Evolutionary conservation across 345 rosid genomes (phyloP).

Genomic region (Eucalyptus curtisii): DNA sequence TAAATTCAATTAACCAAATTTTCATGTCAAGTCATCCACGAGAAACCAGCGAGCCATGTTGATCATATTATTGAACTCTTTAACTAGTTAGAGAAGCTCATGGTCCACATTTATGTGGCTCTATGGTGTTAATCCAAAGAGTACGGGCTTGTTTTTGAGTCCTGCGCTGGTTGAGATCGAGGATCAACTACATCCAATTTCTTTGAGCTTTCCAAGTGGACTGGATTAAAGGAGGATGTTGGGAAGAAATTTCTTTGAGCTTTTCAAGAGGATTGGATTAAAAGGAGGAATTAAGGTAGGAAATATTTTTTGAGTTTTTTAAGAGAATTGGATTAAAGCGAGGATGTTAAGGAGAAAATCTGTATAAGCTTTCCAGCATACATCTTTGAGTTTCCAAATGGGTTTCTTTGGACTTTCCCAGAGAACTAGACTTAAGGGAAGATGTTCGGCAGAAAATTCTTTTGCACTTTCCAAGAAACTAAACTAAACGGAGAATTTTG

Average conservation of each 20-base stretch:
- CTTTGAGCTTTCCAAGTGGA: neutral
- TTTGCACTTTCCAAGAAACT: neutral
- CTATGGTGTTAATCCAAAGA: neutral
- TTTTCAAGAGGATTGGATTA: neutral
- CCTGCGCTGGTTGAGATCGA: neutral
- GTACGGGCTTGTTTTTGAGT: neutral
- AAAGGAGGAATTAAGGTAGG: neutral
- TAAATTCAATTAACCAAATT: neutral
- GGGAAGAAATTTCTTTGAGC: neutral
- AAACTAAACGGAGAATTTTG: neutral
- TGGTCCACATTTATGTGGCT: neutral
- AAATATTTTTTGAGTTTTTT: too few species aligned
- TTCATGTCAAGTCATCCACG: neutral
- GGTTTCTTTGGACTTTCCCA: neutral
- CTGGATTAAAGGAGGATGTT: neutral
- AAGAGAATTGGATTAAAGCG: neutral
- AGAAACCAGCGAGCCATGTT: neutral
- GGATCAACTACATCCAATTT: neutral
- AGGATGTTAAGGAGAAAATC: too few species aligned
- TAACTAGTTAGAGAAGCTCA: neutral
- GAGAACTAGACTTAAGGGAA: neutral
- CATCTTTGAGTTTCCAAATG: neutral
- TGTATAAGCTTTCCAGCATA: neutral
- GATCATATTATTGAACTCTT: neutral
- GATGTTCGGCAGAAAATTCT: neutral